Conservation (phyloP, 1,139 yeast species). For the Spathaspora jeffriesii region DNA sequence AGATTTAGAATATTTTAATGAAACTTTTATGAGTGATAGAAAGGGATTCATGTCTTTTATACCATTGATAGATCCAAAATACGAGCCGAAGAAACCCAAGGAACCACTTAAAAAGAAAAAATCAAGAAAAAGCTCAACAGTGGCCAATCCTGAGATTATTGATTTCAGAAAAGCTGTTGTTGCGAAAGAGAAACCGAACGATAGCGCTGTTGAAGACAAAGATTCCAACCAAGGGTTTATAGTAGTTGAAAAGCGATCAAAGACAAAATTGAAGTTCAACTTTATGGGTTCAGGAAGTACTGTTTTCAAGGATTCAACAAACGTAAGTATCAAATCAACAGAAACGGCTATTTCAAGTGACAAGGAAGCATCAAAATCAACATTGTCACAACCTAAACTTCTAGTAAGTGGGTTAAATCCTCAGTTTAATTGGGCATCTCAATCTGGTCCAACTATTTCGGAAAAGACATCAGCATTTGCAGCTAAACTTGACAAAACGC, state of each 20-base stretch:
- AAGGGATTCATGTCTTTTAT: conserved; percentile 41
- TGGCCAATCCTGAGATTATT: conserved; percentile 18
- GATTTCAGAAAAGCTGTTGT: conserved; percentile 21
- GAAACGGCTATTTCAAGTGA: neutral
- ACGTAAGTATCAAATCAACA: neutral
- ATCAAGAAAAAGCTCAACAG: conserved; percentile 31
- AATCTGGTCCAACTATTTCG: conserved; percentile 14
- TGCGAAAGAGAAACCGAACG: conserved; percentile 6
- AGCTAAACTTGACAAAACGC: neutral
- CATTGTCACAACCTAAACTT: conserved; percentile 10
- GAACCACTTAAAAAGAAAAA: conserved; percentile 20
- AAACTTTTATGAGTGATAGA: conserved; percentile 48
- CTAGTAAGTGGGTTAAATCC: conserved; percentile 30
- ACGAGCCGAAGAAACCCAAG: conserved; percentile 17
- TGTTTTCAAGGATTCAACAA: neutral
- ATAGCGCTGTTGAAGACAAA: conserved; percentile 22
- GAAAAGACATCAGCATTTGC: conserved; percentile 8
- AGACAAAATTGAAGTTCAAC: conserved; percentile 15
- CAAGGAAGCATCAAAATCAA: neutral
- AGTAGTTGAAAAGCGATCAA: conserved; percentile 23
- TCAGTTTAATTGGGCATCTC: conserved; percentile 32
- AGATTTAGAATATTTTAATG: conserved; percentile 43
- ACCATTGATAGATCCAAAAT: conserved; percentile 48
- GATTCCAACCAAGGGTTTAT: conserved; percentile 33
- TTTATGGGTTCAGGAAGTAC: neutral